phyloP scores from a whole-genome alignment of 768 basidiomycete species.

The Hortiboletus campestris region DNA sequence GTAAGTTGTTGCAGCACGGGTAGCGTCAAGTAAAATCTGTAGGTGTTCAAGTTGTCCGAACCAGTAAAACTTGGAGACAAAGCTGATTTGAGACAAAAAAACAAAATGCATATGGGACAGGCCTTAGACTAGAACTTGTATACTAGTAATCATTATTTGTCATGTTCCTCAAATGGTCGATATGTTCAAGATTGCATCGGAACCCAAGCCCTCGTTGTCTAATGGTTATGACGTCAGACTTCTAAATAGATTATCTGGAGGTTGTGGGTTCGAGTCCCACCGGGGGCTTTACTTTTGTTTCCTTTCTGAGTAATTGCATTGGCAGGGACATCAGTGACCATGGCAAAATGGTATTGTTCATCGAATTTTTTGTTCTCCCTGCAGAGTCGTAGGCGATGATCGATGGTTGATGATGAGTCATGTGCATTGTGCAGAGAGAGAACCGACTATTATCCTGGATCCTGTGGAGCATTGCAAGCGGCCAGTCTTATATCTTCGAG shows the following conservation, averaged over 20 bases:
- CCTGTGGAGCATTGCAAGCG: not conserved
- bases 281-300: slow-evolving; percentile 52
- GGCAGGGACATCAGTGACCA: not conserved
- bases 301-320: not conserved
- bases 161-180: not conserved
- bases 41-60: not conserved
- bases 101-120: no score
- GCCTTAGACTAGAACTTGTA: no score
- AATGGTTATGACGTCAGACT: slow-evolving; percentile 93
- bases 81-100: not conserved
- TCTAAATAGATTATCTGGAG: slow-evolving; percentile 82
- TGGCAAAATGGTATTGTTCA: not conserved
- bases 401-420: not conserved
- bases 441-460: not conserved
- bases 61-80: not conserved
- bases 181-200: not conserved
- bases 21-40: no score
- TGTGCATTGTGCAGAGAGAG: not conserved
- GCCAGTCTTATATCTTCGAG: not conserved
- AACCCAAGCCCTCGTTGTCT: slow-evolving; percentile 71
- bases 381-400: not conserved
- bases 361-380: not conserved
- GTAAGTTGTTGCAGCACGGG: not conserved
- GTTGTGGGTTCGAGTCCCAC: slow-evolving; percentile 87
- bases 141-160: no score